These are phyloP conservation scores for Fusarium scirpi DNA, from an alignment of 2,329 filamentous ascomycete genomes.

Conservation along the genomic window DNA sequence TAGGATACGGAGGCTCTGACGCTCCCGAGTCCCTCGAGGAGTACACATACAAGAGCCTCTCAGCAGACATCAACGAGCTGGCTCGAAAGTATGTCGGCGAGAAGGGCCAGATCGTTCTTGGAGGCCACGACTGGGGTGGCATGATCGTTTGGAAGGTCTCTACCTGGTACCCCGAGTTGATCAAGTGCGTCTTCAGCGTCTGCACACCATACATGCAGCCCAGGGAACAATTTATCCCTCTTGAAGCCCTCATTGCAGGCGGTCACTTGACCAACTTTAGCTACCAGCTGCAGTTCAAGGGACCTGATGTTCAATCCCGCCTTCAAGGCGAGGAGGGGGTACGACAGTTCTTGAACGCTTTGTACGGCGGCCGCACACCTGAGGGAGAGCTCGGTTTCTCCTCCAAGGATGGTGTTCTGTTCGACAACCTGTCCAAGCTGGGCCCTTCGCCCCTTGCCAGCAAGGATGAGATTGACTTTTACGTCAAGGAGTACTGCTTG, in stretches of 20 bases:
- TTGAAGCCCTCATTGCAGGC: constrained; percentile 69
- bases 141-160: constrained; percentile 79
- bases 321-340: constrained; percentile 72
- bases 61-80: constrained; percentile 80
- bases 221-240: constrained; percentile 61
- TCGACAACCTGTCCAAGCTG: constrained; percentile 72
- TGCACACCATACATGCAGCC: constrained; percentile 81
- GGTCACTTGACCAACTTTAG: constrained; percentile 73
- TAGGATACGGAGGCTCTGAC: constrained; percentile 85
- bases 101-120: constrained; percentile 75
- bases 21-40: constrained; percentile 70
- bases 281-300: constrained; percentile 86
- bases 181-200: constrained; percentile 81
- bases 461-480: constrained; percentile 80
- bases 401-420: constrained; percentile 69
- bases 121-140: constrained; percentile 95
- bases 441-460: constrained; percentile 69
- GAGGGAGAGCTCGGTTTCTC: constrained; percentile 69
- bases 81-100: constrained; percentile 64
- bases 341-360: constrained; percentile 74
- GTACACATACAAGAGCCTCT: constrained; percentile 79
- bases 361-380: constrained; percentile 75
- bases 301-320: constrained; percentile 71
- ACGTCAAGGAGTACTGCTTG: constrained; percentile 76
- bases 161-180: constrained; percentile 77